These are phyloP conservation scores for Aplosporella prunicola DNA, from an alignment of 2,329 filamentous ascomycete genomes.

Conservation along the genomic window DNA sequence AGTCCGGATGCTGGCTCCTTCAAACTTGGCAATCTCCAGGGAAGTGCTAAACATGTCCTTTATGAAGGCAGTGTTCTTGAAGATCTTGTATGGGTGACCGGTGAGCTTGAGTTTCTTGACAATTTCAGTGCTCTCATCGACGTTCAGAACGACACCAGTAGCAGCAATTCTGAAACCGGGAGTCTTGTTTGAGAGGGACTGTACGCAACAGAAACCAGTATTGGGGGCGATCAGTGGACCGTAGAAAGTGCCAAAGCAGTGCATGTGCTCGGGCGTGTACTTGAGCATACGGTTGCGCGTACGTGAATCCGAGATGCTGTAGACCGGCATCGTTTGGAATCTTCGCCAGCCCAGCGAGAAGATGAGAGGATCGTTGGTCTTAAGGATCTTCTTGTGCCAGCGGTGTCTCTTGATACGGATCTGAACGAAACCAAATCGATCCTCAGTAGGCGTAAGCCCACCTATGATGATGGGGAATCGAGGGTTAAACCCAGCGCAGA, in stretches of 20 bases:
- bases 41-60: slow-evolving; percentile 95
- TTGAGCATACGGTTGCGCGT: slow-evolving; percentile 96
- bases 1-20: slow-evolving; percentile 89
- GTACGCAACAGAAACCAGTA: slow-evolving; percentile 89
- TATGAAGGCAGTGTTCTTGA: slow-evolving; percentile 98
- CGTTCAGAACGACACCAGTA: slow-evolving; percentile 84
- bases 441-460: slow-evolving; percentile 86
- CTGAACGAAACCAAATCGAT: slow-evolving; percentile 91
- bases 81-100: slow-evolving; percentile 90
- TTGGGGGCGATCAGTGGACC: slow-evolving; percentile 92
- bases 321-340: slow-evolving; percentile 87
- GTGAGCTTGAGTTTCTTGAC: slow-evolving; percentile 99
- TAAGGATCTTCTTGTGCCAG: slow-evolving; percentile 99
- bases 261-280: slow-evolving; percentile 98
- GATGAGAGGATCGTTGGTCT: slow-evolving; percentile 94
- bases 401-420: slow-evolving; percentile 93
- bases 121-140: slow-evolving; percentile 93
- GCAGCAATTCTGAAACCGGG: slow-evolving; percentile 91
- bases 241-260: slow-evolving; percentile 94
- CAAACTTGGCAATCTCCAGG: slow-evolving; percentile 95
- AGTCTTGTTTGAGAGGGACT: slow-evolving; percentile 74
- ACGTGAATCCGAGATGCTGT: slow-evolving; percentile 88
- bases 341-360: slow-evolving; percentile 94
- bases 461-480: slow-evolving; percentile 79
- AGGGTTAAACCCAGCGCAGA: slow-evolving; percentile 71